These are phyloP conservation scores for Echinosphaeria canescens DNA, from an alignment of 2,329 filamentous ascomycete species.

Conservation along the genomic window DNA sequence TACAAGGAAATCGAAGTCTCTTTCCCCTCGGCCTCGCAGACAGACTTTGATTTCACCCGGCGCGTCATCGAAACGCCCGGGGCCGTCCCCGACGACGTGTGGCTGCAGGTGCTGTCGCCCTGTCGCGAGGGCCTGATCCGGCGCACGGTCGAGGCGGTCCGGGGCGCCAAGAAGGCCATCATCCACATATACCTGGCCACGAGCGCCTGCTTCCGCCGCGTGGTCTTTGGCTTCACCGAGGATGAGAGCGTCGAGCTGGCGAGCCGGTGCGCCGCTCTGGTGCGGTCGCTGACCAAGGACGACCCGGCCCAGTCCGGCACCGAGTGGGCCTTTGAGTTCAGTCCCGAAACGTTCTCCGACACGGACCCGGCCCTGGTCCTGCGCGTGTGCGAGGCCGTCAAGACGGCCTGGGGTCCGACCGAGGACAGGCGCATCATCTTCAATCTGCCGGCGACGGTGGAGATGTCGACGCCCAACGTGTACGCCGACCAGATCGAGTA, in stretches of 20 bases:
- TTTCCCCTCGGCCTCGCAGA: constrained; percentile 85
- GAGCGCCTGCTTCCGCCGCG: constrained; percentile 80
- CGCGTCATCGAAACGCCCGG: constrained; percentile 71
- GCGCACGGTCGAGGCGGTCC: constrained; percentile 72
- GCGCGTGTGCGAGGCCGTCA: constrained; percentile 77
- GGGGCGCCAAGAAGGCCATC: constrained; percentile 80
- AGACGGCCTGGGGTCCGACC: constrained; percentile 75
- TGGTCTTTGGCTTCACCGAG: constrained; percentile 77
- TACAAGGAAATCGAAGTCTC: constrained; percentile 98
- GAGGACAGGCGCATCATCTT: constrained; percentile 75
- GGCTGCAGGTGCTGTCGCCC: constrained; percentile 77
- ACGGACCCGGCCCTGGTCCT: constrained; percentile 67
- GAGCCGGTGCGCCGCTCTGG: constrained; percentile 67
- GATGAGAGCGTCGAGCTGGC: constrained; percentile 66
- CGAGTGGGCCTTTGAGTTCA: constrained; percentile 65
- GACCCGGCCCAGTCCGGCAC: constrained; percentile 33
- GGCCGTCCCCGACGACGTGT: constrained; percentile 71
- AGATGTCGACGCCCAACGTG: constrained; percentile 85
- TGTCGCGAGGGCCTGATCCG: constrained; percentile 83
- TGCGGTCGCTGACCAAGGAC: constrained; percentile 76
- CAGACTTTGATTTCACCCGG: constrained; percentile 88
- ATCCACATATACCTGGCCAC: constrained; percentile 94
- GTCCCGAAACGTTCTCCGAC: constrained; percentile 79
- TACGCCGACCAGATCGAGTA: constrained; percentile 95
- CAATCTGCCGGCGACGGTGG: constrained; percentile 90